Evolutionary conservation across 768 basidiomycete species (phyloP).

Genomic region (Tephrocybe sp.): DNA sequence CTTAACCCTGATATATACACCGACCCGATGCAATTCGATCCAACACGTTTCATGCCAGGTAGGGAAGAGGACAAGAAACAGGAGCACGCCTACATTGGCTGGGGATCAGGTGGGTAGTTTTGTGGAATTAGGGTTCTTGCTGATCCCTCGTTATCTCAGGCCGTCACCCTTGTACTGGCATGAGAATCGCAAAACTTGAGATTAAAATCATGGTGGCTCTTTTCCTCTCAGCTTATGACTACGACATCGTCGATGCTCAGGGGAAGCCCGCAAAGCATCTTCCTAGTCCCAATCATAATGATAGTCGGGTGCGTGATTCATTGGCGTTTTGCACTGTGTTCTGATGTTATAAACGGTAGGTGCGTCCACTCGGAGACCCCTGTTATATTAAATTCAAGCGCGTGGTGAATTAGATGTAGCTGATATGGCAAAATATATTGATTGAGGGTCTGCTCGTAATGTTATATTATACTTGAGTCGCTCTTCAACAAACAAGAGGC

Average conservation of each 20-base stretch:
- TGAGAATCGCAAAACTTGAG: conserved; percentile 37
- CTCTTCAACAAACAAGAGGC: too few relatives aligned
- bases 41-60: conserved; percentile 26
- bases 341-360: too few relatives aligned
- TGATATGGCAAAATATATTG: too few relatives aligned
- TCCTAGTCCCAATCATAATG: conserved; percentile 31
- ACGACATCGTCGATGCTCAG: conserved; percentile 28
- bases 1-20: conserved; percentile 34
- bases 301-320: conserved; percentile 27
- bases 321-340: too few relatives aligned
- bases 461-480: too few relatives aligned
- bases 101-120: conserved; percentile 35
- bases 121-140: background rate
- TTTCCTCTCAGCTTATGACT: conserved; percentile 32
- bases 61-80: conserved; percentile 35
- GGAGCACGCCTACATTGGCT: conserved; percentile 32
- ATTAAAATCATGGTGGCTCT: conserved; percentile 35
- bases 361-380: conserved; percentile 24
- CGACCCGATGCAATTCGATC: conserved; percentile 33
- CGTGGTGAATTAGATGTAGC: too few relatives aligned
- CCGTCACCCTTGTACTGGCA: conserved; percentile 39
- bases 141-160: conserved; percentile 16
- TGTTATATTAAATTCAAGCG: conserved; percentile 27
- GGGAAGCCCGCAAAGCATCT: conserved; percentile 25
- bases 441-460: too few relatives aligned